Percentiles rank a stretch among this genome's conserved stretches.
These are phyloP conservation scores for Hypericum perforatum DNA, from an alignment of 345 rosid species.

Conservation along the genomic window DNA sequence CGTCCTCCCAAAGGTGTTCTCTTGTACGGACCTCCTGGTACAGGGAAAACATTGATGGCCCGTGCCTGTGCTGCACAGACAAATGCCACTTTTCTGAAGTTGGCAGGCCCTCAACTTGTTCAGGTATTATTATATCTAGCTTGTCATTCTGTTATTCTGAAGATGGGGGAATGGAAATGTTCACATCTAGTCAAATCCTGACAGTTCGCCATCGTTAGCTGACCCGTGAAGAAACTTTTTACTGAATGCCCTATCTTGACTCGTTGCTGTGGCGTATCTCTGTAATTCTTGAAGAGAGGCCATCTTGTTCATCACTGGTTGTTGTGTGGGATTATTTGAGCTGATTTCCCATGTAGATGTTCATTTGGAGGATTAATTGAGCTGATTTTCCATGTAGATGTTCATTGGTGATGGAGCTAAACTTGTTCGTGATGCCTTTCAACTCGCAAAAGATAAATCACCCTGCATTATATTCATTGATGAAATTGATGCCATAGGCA, in stretches of 20 bases:
- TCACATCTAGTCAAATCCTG: too few species aligned
- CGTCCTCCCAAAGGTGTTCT: constrained; percentile 99
- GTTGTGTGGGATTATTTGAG: not conserved
- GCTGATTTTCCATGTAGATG: constrained; percentile 43
- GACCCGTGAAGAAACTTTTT: too few species aligned
- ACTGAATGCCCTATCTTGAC: too few species aligned
- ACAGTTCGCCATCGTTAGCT: too few species aligned
- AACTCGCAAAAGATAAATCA: constrained; percentile 96
- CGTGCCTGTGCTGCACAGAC: constrained; percentile 99
- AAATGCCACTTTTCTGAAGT: constrained; percentile 91
- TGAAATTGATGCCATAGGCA: constrained; percentile 98
- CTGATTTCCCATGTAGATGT: not conserved
- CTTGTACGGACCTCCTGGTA: constrained; percentile 97
- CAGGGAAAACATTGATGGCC: constrained; percentile 98
- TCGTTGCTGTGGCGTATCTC: too few species aligned
- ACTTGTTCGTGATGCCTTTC: constrained; percentile 99
- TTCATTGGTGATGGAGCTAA: constrained; percentile 99
- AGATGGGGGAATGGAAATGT: too few species aligned
- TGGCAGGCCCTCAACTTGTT: constrained; percentile 97
- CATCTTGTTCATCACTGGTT: not conserved
- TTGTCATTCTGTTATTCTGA: not conserved
- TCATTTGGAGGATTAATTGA: not conserved
- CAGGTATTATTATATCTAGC: constrained; percentile 38
- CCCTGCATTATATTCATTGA: constrained; percentile 99
- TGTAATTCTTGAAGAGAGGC: not conserved